phyloP scores from a whole-genome alignment of 2,329 filamentous ascomycete genomes.

The Beauveria scarabaeidicola region DNA sequence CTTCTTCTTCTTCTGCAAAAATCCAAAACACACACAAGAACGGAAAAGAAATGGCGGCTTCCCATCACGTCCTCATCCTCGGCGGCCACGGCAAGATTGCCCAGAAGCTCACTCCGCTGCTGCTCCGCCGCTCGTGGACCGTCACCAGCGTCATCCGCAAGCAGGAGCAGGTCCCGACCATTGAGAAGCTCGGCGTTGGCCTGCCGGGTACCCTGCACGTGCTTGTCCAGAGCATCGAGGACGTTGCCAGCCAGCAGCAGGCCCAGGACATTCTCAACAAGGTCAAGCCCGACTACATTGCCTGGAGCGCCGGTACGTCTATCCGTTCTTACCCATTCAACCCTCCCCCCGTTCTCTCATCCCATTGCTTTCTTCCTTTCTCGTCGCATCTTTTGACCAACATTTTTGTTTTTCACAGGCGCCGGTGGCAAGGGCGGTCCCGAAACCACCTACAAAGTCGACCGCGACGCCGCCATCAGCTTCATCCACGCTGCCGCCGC shows the following conservation, averaged over 20 bases:
- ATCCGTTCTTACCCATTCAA: neutral
- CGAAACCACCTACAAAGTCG: conserved; percentile 47
- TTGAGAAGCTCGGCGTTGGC: conserved; percentile 52
- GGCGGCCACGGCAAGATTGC: conserved; percentile 77
- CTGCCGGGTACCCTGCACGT: conserved; percentile 58
- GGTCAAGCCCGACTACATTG: conserved; percentile 55
- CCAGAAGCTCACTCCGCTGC: conserved; percentile 64
- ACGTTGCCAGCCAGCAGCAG: conserved; percentile 54
- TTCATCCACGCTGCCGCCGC: conserved; percentile 52
- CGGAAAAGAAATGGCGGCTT: conserved; percentile 20
- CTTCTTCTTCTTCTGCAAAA: too few relatives aligned
- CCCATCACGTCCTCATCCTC: conserved; percentile 57
- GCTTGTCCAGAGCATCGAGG: conserved; percentile 62
- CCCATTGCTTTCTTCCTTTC: neutral
- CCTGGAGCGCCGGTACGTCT: conserved; percentile 56
- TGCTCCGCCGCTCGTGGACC: conserved; percentile 65
- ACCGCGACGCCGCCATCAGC: conserved; percentile 54
- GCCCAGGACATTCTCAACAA: conserved; percentile 54
- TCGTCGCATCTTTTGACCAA: too few relatives aligned
- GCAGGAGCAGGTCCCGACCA: conserved; percentile 54
- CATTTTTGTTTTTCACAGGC: too few relatives aligned
- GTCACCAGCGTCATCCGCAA: conserved; percentile 73
- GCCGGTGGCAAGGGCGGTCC: conserved; percentile 52
- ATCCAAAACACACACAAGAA: neutral
- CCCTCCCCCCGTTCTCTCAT: too few relatives aligned